Percentiles rank a stretch among this genome's conserved stretches.
Evolutionary conservation across 805 yeast species (phyloP).

Genomic region (Grigorovia yakushimaensis): DNA sequence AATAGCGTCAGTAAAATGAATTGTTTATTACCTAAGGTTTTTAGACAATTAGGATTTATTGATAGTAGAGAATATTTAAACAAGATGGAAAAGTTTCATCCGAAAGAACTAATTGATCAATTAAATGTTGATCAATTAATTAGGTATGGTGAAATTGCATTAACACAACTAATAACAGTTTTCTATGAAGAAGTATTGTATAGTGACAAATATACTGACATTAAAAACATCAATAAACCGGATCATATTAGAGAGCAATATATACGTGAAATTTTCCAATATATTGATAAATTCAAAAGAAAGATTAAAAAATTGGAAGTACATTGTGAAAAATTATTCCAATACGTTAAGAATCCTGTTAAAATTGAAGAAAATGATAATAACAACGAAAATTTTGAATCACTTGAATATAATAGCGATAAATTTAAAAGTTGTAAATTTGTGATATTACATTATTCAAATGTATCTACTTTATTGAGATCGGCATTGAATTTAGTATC

Average conservation of each 20-base stretch:
- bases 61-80: slow-evolving; percentile 15
- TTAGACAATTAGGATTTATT: slow-evolving; percentile 17
- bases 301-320: slow-evolving; percentile 12
- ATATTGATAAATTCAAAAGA: slow-evolving; percentile 6
- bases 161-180: slow-evolving; percentile 10
- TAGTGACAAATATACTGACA: slow-evolving; percentile 19
- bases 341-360: slow-evolving; percentile 3
- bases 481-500: slow-evolving; percentile 9
- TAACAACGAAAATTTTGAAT: background rate
- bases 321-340: slow-evolving; percentile 14
- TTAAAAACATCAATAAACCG: slow-evolving; percentile 20
- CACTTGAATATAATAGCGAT: slow-evolving; percentile 1
- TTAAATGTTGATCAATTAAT: background rate
- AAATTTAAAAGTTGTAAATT: slow-evolving; percentile 6
- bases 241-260: slow-evolving; percentile 9
- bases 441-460: slow-evolving; percentile 7
- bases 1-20: slow-evolving; percentile 17
- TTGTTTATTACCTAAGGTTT: slow-evolving; percentile 20
- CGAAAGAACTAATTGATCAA: background rate
- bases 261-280: slow-evolving; percentile 14
- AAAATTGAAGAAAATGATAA: background rate
- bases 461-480: slow-evolving; percentile 6
- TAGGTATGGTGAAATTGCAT: slow-evolving; percentile 16
- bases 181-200: slow-evolving; percentile 19
- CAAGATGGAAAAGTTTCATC: background rate